Conservation (phyloP, 2,329 filamentous ascomycete genomes). For the Penicillium sp. region DNA sequence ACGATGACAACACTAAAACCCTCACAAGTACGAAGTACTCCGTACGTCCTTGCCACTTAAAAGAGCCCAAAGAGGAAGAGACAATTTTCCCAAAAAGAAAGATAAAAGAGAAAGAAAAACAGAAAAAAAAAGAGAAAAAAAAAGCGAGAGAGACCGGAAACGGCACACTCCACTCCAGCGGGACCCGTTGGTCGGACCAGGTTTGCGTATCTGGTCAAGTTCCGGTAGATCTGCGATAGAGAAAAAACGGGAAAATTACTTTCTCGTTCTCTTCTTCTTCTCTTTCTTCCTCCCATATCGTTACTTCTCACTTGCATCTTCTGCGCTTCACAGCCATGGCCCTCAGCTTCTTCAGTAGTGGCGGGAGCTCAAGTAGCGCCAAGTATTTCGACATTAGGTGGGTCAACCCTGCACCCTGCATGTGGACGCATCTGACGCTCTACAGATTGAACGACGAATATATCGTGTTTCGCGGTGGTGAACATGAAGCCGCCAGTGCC, state of each 20-base stretch:
- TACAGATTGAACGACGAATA: constrained; percentile 74
- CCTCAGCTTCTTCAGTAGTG: constrained; percentile 48
- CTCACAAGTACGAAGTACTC: too few species aligned
- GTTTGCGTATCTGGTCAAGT: constrained; percentile 47
- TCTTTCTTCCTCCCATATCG: constrained; percentile 11
- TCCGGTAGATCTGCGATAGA: constrained; percentile 33
- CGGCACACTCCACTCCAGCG: constrained; percentile 29
- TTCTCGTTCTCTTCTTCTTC: constrained; percentile 19
- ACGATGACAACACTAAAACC: too few species aligned
- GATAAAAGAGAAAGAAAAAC: not conserved
- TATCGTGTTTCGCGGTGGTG: constrained; percentile 73
- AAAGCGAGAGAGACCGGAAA: constrained; percentile 27
- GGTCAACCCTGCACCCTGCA: constrained; percentile 15
- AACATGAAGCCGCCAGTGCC: constrained; percentile 74
- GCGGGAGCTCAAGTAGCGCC: constrained; percentile 45
- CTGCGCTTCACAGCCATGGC: constrained; percentile 35
- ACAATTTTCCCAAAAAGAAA: not conserved
- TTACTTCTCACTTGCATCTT: not conserved
- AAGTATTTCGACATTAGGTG: constrained; percentile 54
- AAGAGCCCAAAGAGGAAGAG: not conserved
- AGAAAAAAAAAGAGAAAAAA: not conserved
- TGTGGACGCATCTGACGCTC: constrained; percentile 17
- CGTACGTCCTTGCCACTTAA: too few species aligned
- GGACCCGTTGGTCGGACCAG: constrained; percentile 46
- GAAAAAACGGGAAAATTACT: constrained; percentile 18